Conservation (phyloP, 176 grass and related monocot species). For the Neostapfia colusana region DNA sequence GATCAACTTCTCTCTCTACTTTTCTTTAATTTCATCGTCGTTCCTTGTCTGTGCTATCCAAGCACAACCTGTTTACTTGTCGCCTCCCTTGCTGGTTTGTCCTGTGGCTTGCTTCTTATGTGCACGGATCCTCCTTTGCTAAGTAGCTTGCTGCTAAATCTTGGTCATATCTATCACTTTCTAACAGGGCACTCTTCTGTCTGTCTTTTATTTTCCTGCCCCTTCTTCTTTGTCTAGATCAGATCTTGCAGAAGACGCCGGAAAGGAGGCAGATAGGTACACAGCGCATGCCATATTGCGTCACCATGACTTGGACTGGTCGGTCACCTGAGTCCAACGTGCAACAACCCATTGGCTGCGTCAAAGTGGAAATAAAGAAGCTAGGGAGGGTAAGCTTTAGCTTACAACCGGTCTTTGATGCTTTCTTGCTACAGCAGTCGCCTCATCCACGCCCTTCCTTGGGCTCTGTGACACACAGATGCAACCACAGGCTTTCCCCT, state of each 20-base stretch:
- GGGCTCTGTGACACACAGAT: conserved; percentile 60
- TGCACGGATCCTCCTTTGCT: not conserved
- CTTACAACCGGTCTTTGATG: too few species aligned
- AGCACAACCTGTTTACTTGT: conserved; percentile 43
- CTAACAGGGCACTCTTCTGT: conserved; percentile 12
- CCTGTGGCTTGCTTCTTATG: conserved; percentile 2
- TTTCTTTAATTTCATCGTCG: conserved; percentile 8
- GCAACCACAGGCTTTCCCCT: conserved; percentile 23
- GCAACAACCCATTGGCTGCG: conserved; percentile 16
- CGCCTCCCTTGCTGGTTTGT: too few species aligned
- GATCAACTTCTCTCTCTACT: not conserved
- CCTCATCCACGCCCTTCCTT: conserved; percentile 72
- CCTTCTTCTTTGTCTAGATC: too few species aligned
- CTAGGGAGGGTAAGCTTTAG: not conserved
- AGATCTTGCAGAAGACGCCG: conserved; percentile 28
- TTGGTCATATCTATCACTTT: conserved; percentile 35
- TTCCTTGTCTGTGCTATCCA: conserved; percentile 21
- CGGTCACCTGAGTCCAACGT: conserved; percentile 41
- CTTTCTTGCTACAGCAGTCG: conserved; percentile 52
- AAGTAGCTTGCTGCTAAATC: conserved; percentile 11
- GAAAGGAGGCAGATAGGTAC: conserved; percentile 18
- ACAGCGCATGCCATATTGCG: conserved; percentile 36
- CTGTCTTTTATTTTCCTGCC: not conserved
- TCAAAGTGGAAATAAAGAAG: not conserved
- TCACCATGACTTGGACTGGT: conserved; percentile 39